Percentiles rank a stretch among this genome's conserved stretches.
Evolutionary conservation across 441 rosid species (phyloP).

Genomic region (Brassica hybrid): DNA sequence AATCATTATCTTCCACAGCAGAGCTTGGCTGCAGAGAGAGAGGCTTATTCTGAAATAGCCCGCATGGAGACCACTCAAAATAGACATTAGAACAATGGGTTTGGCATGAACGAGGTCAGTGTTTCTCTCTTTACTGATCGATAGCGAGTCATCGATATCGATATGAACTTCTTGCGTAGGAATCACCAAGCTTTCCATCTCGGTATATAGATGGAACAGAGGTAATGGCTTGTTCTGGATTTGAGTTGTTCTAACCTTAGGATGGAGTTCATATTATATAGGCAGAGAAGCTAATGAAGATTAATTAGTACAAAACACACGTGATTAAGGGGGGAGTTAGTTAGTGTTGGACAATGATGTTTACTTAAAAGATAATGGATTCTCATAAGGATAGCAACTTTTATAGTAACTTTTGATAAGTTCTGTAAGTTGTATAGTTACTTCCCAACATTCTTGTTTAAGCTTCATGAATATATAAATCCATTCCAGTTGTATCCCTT

Average conservation of each 20-base stretch:
- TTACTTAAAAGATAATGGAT: slow-evolving; percentile 32
- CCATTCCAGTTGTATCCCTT: background rate
- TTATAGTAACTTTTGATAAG: slow-evolving; percentile 21
- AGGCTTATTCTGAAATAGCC: slow-evolving; percentile 75
- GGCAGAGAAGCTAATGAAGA: background rate
- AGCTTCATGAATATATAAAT: slow-evolving; percentile 5
- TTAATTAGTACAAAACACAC: slow-evolving; percentile 12
- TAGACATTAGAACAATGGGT: slow-evolving; percentile 37
- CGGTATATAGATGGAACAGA: background rate
- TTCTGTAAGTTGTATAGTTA: slow-evolving; percentile 18
- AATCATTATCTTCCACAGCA: slow-evolving; percentile 62
- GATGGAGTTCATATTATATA: background rate
- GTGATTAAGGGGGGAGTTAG: slow-evolving; percentile 33
- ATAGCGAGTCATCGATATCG: slow-evolving; percentile 9
- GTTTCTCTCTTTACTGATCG: slow-evolving; percentile 21
- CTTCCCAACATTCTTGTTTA: slow-evolving; percentile 19
- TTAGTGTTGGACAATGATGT: slow-evolving; percentile 30
- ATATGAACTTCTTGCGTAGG: slow-evolving; percentile 34
- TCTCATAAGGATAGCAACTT: slow-evolving; percentile 24
- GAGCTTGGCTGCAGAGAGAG: slow-evolving; percentile 66
- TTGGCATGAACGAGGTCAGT: slow-evolving; percentile 16
- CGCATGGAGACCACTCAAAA: slow-evolving; percentile 59
- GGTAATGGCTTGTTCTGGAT: background rate
- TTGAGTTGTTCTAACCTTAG: background rate
- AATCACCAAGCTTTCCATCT: slow-evolving; percentile 32